These are phyloP conservation scores for Coemansia sp. DNA, from an alignment of 192 early-diverging fungal species.

Conservation along the genomic window DNA sequence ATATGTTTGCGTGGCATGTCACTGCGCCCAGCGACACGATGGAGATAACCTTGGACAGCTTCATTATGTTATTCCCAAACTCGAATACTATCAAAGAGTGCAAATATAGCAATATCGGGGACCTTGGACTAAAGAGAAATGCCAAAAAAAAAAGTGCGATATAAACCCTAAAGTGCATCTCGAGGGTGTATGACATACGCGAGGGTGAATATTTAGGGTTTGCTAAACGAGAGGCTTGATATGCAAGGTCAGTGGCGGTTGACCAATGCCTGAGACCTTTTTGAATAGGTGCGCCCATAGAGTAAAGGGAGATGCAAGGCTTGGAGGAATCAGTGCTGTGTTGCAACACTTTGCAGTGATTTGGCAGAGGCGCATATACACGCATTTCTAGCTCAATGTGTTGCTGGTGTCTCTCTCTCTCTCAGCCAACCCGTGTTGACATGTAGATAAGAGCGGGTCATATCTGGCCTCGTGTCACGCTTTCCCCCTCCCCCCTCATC, in stretches of 20 bases:
- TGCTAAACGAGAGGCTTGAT: too few species aligned
- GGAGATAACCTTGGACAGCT: neutral
- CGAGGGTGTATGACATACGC: too few species aligned
- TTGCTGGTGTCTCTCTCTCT: neutral
- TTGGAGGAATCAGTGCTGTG: neutral
- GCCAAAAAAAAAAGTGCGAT: too few species aligned
- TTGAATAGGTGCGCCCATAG: too few species aligned
- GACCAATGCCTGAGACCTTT: too few species aligned
- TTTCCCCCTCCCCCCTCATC: neutral
- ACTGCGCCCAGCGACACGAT: conserved; percentile 6
- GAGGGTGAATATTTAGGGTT: too few species aligned
- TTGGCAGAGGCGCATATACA: neutral
- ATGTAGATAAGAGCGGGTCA: neutral
- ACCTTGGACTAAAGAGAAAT: too few species aligned
- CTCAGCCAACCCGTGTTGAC: neutral
- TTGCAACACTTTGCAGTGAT: neutral
- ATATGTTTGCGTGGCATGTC: conserved; percentile 2
- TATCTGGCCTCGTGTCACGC: neutral
- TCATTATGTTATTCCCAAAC: too few species aligned
- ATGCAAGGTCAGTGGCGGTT: too few species aligned
- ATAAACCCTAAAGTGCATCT: too few species aligned
- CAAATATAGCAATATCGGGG: too few species aligned
- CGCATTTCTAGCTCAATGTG: neutral
- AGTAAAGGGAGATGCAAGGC: neutral
- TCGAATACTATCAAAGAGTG: too few species aligned